Evolutionary conservation across 2,329 filamentous ascomycete genomes (phyloP).

Genomic region (Alternaria novae-zelandiae): DNA sequence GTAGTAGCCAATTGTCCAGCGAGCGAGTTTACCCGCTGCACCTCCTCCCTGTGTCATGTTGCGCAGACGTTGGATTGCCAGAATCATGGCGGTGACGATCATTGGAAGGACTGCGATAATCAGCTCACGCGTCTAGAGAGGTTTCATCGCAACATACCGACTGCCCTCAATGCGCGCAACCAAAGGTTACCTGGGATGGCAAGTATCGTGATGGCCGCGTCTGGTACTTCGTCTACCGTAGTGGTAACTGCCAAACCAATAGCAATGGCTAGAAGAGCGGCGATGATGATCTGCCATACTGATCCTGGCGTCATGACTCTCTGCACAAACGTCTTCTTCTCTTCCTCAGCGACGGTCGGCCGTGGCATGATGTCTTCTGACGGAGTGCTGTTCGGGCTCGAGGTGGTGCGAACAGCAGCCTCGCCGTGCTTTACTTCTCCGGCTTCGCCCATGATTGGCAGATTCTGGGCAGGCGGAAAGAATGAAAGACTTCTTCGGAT

Average conservation of each 20-base stretch:
- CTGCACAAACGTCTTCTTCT: constrained; percentile 44
- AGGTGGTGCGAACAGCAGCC: constrained; percentile 13
- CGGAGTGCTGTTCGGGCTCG: constrained; percentile 14
- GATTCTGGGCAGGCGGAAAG: background rate
- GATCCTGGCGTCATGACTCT: constrained; percentile 53
- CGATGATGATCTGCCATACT: constrained; percentile 58
- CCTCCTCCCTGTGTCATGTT: constrained; percentile 54
- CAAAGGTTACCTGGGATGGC: constrained; percentile 59
- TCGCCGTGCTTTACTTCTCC: constrained; percentile 23
- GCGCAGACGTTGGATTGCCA: constrained; percentile 58
- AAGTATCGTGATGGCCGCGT: constrained; percentile 52
- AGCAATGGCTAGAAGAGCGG: constrained; percentile 57
- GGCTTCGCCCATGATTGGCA: constrained; percentile 23
- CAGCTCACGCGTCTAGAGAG: background rate
- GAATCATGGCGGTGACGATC: constrained; percentile 60
- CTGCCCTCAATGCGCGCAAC: constrained; percentile 58
- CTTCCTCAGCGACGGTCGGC: constrained; percentile 15
- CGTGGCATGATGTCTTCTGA: constrained; percentile 16
- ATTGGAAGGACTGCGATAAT: constrained; percentile 56
- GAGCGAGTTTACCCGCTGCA: constrained; percentile 51
- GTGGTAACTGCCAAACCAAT: constrained; percentile 58
- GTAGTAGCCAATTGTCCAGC: constrained; percentile 60
- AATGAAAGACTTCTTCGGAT: background rate
- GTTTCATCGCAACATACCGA: constrained; percentile 46
- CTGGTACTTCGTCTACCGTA: constrained; percentile 53